Conservation (phyloP, 1,284 basidiomycete genomes). For the Ceratobasidium sp. region DNA sequence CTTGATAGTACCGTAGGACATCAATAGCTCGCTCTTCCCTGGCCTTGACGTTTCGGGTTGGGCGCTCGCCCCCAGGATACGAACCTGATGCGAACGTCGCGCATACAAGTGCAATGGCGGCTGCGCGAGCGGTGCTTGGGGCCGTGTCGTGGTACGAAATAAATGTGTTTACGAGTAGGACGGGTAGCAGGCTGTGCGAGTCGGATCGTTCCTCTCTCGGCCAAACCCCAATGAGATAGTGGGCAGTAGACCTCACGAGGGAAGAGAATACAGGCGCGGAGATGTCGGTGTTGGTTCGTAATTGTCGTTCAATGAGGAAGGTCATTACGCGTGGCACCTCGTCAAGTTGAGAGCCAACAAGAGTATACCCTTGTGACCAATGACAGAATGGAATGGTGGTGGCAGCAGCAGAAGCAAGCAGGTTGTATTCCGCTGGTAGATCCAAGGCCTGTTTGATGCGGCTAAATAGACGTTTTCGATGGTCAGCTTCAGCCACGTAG, state of each 20-base stretch:
- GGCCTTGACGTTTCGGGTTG: background rate
- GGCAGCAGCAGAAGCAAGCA: no score
- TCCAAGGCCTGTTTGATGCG: no score
- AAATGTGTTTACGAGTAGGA: background rate
- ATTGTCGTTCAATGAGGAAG: no score
- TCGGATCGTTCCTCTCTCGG: background rate
- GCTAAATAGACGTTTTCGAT: no score
- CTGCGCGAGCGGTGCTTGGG: background rate
- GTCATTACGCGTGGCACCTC: no score
- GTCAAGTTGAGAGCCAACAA: no score
- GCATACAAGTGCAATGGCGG: background rate
- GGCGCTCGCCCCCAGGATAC: background rate
- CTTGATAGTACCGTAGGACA: background rate
- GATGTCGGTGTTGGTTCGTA: no score
- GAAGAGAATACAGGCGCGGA: background rate
- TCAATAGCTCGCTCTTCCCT: background rate
- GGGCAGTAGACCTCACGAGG: background rate
- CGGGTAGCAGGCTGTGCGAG: background rate
- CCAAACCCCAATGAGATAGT: background rate
- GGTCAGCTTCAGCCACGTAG: no score
- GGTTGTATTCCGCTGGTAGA: no score
- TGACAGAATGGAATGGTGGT: no score
- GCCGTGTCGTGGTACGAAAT: background rate
- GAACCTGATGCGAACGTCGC: background rate
- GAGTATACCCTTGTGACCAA: no score